Conservation (phyloP, 202 grass and related monocot genomes). For the Eragrostis tef region DNA sequence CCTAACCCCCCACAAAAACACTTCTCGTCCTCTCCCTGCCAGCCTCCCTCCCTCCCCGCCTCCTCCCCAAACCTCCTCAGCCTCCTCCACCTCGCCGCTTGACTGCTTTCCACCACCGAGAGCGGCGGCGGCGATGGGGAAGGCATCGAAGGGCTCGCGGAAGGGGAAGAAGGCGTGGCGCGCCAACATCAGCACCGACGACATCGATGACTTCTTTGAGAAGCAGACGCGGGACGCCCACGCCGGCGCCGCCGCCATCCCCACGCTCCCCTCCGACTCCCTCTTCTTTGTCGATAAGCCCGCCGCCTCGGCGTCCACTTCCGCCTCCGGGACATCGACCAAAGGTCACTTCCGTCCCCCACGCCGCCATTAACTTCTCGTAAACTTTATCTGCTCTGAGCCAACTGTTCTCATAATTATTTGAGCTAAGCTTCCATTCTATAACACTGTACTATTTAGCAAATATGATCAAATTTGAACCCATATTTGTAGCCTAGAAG, state of each 20-base stretch:
- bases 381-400: background rate
- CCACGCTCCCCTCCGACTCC: constrained; percentile 62
- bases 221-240: constrained; percentile 79
- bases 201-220: constrained; percentile 87
- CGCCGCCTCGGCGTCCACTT: constrained; percentile 18
- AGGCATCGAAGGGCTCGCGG: constrained; percentile 72
- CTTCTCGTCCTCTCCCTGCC: background rate
- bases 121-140: constrained; percentile 60
- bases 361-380: background rate
- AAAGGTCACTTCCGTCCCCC: constrained; percentile 24
- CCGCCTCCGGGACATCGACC: background rate
- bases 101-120: background rate
- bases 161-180: constrained; percentile 99
- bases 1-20: constrained; percentile 37
- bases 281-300: constrained; percentile 83
- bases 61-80: background rate
- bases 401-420: background rate
- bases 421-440: background rate
- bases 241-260: constrained; percentile 64
- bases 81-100: background rate
- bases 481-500: background rate
- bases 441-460: background rate
- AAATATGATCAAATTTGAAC: background rate
- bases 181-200: constrained; percentile 84
- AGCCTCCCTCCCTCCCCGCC: background rate